These are phyloP conservation scores for Kwoniella sp. DNA, from an alignment of 768 basidiomycete genomes.

Conservation along the genomic window DNA sequence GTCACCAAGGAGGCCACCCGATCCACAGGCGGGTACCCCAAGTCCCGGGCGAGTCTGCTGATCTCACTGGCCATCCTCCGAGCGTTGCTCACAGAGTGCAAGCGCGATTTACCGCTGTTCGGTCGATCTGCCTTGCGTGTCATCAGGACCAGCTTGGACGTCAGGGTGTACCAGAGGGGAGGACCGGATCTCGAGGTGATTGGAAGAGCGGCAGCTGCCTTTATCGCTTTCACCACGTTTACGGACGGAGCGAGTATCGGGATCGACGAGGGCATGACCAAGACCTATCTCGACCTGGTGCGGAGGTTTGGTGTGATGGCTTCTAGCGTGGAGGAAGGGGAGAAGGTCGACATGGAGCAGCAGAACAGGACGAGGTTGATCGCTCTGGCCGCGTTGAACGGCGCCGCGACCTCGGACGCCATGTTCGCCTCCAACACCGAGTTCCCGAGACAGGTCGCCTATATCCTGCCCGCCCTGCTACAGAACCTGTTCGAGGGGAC, in stretches of 20 bases:
- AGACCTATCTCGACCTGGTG: conserved; percentile 66
- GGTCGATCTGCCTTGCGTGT: conserved; percentile 32
- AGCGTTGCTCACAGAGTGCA: conserved; percentile 76
- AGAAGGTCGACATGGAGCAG: conserved; percentile 62
- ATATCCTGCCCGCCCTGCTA: conserved; percentile 69
- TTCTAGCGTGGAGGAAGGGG: conserved; percentile 50
- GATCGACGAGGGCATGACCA: conserved; percentile 65
- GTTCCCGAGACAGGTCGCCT: conserved; percentile 66
- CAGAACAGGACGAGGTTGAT: conserved; percentile 77
- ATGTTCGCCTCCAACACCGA: conserved; percentile 68
- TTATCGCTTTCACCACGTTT: conserved; percentile 86
- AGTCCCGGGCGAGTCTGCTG: conserved; percentile 75
- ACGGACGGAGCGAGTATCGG: conserved; percentile 81
- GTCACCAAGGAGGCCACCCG: conserved; percentile 39
- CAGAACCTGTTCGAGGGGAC: conserved; percentile 61
- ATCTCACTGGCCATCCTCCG: conserved; percentile 78
- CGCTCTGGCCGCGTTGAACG: conserved; percentile 75
- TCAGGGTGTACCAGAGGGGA: conserved; percentile 39
- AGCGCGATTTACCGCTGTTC: conserved; percentile 46
- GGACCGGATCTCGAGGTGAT: conserved; percentile 48
- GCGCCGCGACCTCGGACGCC: conserved; percentile 77
- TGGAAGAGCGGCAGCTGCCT: conserved; percentile 66
- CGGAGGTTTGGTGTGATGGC: conserved; percentile 64
- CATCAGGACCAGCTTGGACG: conserved; percentile 36
- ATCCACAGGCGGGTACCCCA: conserved; percentile 68